A percentile compares a stretch with the other conserved stretches of the same genome.
These are phyloP conservation scores for Xylaria sp. DNA, from an alignment of 2,329 filamentous ascomycete genomes.

Conservation along the genomic window DNA sequence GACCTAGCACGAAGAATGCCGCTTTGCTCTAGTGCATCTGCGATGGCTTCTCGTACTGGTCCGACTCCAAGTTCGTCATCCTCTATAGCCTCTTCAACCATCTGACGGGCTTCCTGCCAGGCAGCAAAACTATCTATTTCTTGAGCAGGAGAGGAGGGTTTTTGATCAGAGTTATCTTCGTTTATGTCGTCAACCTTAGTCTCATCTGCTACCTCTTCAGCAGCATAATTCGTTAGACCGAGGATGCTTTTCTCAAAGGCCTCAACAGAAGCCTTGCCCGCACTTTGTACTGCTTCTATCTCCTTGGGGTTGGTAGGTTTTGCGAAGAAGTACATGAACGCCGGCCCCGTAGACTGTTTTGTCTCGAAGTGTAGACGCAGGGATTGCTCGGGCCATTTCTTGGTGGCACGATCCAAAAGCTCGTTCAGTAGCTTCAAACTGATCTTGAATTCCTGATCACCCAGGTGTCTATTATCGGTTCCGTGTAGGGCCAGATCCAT, in stretches of 20 bases:
- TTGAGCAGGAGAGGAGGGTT: slow-evolving; percentile 37
- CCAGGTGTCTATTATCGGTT: slow-evolving; percentile 71
- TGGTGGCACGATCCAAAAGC: slow-evolving; percentile 78
- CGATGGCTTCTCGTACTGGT: slow-evolving; percentile 64
- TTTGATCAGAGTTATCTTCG: slow-evolving; percentile 12
- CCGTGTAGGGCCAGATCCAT: slow-evolving; percentile 94
- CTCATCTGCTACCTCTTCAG: slow-evolving; percentile 35
- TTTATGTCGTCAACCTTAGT: slow-evolving; percentile 39
- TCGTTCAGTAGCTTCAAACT: slow-evolving; percentile 84
- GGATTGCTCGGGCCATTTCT: slow-evolving; percentile 78
- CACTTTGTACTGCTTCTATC: slow-evolving; percentile 78
- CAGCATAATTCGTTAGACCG: slow-evolving; percentile 56
- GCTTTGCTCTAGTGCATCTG: slow-evolving; percentile 65
- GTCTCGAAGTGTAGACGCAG: slow-evolving; percentile 87
- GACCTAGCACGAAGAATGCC: slow-evolving; percentile 61
- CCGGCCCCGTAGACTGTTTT: slow-evolving; percentile 61
- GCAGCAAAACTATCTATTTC: slow-evolving; percentile 52
- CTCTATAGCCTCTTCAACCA: slow-evolving; percentile 67
- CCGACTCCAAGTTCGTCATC: slow-evolving; percentile 65
- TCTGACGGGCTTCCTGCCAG: slow-evolving; percentile 66
- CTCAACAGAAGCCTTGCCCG: slow-evolving; percentile 71
- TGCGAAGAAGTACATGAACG: slow-evolving; percentile 89
- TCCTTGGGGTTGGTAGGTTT: slow-evolving; percentile 81
- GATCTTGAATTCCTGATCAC: slow-evolving; percentile 85
- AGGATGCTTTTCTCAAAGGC: slow-evolving; percentile 74